These are phyloP conservation scores for Xylaria arbuscula DNA, from an alignment of 2,329 filamentous ascomycete species.

Conservation along the genomic window DNA sequence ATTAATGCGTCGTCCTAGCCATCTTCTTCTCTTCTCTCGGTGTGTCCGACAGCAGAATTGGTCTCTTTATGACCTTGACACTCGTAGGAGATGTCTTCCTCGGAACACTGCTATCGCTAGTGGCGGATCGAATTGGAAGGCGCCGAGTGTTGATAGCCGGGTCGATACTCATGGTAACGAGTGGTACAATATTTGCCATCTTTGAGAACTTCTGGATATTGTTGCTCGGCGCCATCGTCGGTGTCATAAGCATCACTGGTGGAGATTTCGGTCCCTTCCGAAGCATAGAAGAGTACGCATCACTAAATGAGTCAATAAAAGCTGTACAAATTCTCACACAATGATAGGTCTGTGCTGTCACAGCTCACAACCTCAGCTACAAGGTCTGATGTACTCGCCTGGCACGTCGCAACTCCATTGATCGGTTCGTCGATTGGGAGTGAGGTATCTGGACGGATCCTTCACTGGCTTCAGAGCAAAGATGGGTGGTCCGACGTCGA, in stretches of 20 bases:
- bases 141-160: slow-evolving; percentile 65
- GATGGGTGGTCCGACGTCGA: slow-evolving; percentile 62
- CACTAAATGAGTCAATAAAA: background rate
- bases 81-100: slow-evolving; percentile 70
- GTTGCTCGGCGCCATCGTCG: slow-evolving; percentile 67
- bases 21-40: slow-evolving; percentile 68
- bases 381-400: slow-evolving; percentile 72
- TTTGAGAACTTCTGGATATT: slow-evolving; percentile 70
- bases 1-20: slow-evolving; percentile 44
- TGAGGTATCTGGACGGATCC: slow-evolving; percentile 62
- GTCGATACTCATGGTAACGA: slow-evolving; percentile 65
- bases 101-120: slow-evolving; percentile 66
- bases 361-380: slow-evolving; percentile 67
- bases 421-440: slow-evolving; percentile 66
- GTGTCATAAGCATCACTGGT: slow-evolving; percentile 71
- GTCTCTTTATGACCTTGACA: slow-evolving; percentile 73
- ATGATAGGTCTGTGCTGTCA: slow-evolving; percentile 62
- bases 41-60: slow-evolving; percentile 68
- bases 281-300: slow-evolving; percentile 68
- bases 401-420: slow-evolving; percentile 71
- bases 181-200: slow-evolving; percentile 65
- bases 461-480: slow-evolving; percentile 58
- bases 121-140: slow-evolving; percentile 69
- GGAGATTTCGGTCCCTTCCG: slow-evolving; percentile 76
- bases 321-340: slow-evolving; percentile 22